Conservation (phyloP, 768 basidiomycete species). For the Lactarius sp. region DNA sequence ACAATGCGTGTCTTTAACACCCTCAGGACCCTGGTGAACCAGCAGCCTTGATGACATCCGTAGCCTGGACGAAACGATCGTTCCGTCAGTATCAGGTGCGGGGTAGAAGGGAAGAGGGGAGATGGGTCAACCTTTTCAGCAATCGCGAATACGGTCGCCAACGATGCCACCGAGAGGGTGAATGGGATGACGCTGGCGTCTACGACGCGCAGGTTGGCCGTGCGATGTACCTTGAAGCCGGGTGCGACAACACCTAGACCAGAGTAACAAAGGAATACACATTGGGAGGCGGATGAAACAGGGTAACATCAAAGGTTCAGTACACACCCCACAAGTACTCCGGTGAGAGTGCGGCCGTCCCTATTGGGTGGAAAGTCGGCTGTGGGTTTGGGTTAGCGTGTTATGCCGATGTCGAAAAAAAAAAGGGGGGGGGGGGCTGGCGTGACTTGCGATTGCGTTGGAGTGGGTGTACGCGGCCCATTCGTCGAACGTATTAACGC, state of each 20-base stretch:
- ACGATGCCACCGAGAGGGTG: conserved; percentile 21
- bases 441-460: conserved; percentile 18
- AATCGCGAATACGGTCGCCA: conserved; percentile 23
- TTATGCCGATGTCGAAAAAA: background rate
- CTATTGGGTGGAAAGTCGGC: conserved; percentile 26
- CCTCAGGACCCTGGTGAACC: background rate
- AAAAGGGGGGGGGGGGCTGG: too few species aligned
- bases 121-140: conserved; percentile 18
- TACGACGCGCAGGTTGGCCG: conserved; percentile 38
- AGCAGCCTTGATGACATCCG: conserved; percentile 19
- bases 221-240: conserved; percentile 40
- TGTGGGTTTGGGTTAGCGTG: background rate
- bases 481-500: conserved; percentile 20
- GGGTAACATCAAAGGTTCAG: background rate
- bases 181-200: conserved; percentile 24
- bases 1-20: background rate
- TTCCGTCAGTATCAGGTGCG: background rate
- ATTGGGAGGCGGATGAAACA: too few species aligned
- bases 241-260: conserved; percentile 39
- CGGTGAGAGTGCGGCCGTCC: conserved; percentile 41
- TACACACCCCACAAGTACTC: conserved; percentile 31
- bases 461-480: conserved; percentile 19
- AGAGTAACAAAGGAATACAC: too few species aligned
- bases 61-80: conserved; percentile 4
- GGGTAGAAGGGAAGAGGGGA: background rate